These are phyloP conservation scores for Ceraceosorus bombacis DNA, from an alignment of 1,284 basidiomycete species.

Conservation along the genomic window DNA sequence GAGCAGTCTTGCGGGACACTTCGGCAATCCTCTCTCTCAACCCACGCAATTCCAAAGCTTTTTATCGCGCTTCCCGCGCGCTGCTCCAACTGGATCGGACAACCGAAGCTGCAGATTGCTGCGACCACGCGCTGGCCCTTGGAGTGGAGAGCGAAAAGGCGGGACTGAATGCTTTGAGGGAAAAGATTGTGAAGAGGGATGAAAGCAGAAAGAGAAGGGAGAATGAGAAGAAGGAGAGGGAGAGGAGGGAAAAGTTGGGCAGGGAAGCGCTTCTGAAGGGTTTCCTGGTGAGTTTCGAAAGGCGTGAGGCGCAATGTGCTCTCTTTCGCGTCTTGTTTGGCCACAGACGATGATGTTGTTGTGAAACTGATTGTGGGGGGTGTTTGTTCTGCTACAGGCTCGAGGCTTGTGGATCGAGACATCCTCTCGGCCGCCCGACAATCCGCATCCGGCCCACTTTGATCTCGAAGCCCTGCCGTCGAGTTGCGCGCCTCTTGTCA, in stretches of 20 bases:
- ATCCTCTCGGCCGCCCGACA: conserved; percentile 53
- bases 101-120: conserved; percentile 32
- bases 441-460: conserved; percentile 54
- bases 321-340: conserved; percentile 5
- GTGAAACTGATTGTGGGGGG: neutral
- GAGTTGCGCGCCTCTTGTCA: conserved; percentile 23
- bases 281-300: conserved; percentile 55
- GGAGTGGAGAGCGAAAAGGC: conserved; percentile 14
- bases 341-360: conserved; percentile 18
- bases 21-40: conserved; percentile 60
- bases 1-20: conserved; percentile 73
- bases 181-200: conserved; percentile 19
- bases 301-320: neutral
- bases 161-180: conserved; percentile 25
- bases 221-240: conserved; percentile 54
- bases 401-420: conserved; percentile 41
- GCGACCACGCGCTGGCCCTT: conserved; percentile 20
- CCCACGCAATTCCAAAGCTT: conserved; percentile 34
- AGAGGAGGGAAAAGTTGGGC: conserved; percentile 53
- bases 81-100: conserved; percentile 28
- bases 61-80: conserved; percentile 37
- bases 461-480: conserved; percentile 49
- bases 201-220: conserved; percentile 54
- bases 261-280: conserved; percentile 55
- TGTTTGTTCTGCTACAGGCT: conserved; percentile 3